Evolutionary conservation across 2,329 filamentous ascomycete species (phyloP).

Genomic region (Curvularia lunata): DNA sequence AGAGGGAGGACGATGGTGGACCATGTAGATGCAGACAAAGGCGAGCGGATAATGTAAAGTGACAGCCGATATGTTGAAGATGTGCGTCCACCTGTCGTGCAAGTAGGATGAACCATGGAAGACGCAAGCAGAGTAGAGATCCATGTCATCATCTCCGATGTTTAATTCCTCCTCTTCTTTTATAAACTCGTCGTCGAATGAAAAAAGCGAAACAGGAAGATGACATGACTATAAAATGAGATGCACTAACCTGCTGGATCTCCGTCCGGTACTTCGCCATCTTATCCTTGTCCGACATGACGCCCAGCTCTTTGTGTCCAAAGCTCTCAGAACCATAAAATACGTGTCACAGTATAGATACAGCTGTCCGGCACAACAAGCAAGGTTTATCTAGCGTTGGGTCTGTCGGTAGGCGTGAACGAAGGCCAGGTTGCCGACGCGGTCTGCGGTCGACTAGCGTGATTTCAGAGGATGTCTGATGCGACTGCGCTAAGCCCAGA

Average conservation of each 20-base stretch:
- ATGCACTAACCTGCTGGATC: constrained; percentile 84
- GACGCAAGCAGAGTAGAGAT: background rate
- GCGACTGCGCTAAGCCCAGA: constrained; percentile 26
- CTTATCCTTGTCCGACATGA: constrained; percentile 77
- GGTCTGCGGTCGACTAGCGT: constrained; percentile 33
- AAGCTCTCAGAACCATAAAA: constrained; percentile 5
- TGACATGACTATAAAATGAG: background rate
- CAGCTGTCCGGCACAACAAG: constrained; percentile 2
- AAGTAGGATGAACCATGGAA: constrained; percentile 10
- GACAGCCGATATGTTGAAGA: constrained; percentile 13
- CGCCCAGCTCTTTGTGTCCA: constrained; percentile 14
- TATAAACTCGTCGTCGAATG: background rate
- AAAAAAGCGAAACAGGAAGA: background rate
- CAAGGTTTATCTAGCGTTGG: constrained; percentile 1
- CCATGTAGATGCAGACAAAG: background rate
- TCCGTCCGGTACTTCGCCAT: constrained; percentile 92
- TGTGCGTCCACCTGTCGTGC: constrained; percentile 8
- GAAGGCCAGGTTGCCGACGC: constrained; percentile 9
- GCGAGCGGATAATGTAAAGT: background rate
- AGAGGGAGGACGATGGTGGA: constrained; percentile 10
- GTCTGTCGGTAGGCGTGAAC: constrained; percentile 17
- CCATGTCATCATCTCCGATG: too few species aligned
- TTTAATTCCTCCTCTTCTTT: constrained; percentile 4
- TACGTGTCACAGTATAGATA: constrained; percentile 1
- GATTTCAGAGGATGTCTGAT: constrained; percentile 16